Conservation (phyloP, 768 basidiomycete genomes). For the Tephrocybe sp. region DNA sequence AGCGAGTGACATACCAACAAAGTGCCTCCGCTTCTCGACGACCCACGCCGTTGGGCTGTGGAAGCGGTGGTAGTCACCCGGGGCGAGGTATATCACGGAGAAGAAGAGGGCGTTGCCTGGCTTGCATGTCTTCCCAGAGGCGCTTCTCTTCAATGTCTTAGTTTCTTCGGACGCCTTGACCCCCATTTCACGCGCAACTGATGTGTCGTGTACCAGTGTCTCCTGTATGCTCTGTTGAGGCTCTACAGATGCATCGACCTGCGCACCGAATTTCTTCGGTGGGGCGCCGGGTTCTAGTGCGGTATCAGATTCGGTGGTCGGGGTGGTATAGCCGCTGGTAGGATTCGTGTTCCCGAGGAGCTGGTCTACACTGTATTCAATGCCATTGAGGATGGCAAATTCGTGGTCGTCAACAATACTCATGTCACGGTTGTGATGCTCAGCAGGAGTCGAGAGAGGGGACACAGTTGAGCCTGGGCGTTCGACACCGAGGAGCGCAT, state of each 20-base stretch:
- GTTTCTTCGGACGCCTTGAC: constrained; percentile 33
- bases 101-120: constrained; percentile 88
- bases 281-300: constrained; percentile 25
- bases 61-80: constrained; percentile 98
- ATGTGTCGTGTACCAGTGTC: constrained; percentile 60
- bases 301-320: constrained; percentile 24
- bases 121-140: constrained; percentile 48
- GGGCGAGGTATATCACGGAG: constrained; percentile 94
- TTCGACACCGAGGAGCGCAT: constrained; percentile 85
- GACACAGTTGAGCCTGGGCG: constrained; percentile 44
- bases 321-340: constrained; percentile 30
- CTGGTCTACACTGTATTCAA: constrained; percentile 90
- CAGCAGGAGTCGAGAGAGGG: constrained; percentile 35
- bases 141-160: constrained; percentile 21
- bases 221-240: constrained; percentile 51
- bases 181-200: constrained; percentile 74
- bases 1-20: constrained; percentile 64
- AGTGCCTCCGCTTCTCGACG: constrained; percentile 92
- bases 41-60: constrained; percentile 97
- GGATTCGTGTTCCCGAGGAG: constrained; percentile 57
- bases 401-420: constrained; percentile 77
- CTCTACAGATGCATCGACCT: constrained; percentile 69
- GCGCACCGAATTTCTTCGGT: constrained; percentile 59
- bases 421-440: constrained; percentile 45
- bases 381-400: constrained; percentile 96